phyloP scores from a whole-genome alignment of 2,329 filamentous ascomycete genomes.

The Penicillium sp. region DNA sequence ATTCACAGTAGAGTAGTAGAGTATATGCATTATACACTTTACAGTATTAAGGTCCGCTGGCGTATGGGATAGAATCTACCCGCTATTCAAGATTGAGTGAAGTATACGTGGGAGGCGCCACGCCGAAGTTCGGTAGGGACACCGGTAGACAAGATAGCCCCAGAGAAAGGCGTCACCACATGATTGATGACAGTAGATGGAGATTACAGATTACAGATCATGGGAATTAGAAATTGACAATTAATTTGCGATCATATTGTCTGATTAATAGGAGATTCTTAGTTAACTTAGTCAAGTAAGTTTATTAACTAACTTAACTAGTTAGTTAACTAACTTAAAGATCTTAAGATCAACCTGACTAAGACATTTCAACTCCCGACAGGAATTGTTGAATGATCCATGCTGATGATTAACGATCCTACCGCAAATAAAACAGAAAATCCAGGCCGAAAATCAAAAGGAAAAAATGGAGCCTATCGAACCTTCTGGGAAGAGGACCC shows the following conservation, averaged over 20 bases:
- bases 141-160: slow-evolving; percentile 3
- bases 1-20: background rate
- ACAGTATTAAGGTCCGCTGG: background rate
- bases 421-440: background rate
- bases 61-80: background rate
- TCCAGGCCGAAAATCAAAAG: background rate
- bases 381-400: background rate
- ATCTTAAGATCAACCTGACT: background rate
- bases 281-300: no score
- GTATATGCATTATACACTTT: no score
- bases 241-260: background rate
- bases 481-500: slow-evolving; percentile 29
- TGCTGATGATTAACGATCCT: background rate
- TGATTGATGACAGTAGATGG: background rate
- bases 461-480: slow-evolving; percentile 22
- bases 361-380: background rate
- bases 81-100: background rate
- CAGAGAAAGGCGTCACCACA: background rate
- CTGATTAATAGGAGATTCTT: background rate
- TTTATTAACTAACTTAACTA: no score
- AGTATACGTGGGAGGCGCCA: slow-evolving; percentile 14
- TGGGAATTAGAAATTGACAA: background rate
- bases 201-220: background rate
- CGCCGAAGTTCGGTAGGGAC: slow-evolving; percentile 14
- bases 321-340: background rate